Evolutionary conservation across 1,139 yeast genomes (phyloP).

Genomic region (Wickerhamomyces sp.): DNA sequence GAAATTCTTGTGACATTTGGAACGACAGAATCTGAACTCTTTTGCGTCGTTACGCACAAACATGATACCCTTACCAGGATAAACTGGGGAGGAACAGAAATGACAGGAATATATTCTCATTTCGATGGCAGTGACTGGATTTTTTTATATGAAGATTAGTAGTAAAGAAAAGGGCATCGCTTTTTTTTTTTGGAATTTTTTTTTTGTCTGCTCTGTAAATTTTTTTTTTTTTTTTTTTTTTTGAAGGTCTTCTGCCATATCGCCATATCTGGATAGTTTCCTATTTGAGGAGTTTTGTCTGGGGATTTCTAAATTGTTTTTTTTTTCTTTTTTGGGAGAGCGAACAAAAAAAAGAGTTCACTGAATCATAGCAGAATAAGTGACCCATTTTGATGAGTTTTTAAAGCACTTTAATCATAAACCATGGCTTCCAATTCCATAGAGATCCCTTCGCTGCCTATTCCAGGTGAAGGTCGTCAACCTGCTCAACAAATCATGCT

Average conservation of each 20-base stretch:
- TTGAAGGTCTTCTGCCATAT: not conserved
- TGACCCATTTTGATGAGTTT: not conserved
- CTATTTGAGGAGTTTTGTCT: not conserved
- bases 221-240: not conserved
- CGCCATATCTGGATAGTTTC: not conserved
- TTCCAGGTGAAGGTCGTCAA: slow-evolving; percentile 46
- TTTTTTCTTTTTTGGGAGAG: not conserved
- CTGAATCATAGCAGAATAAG: not conserved
- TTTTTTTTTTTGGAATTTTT: not conserved
- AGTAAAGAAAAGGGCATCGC: not conserved
- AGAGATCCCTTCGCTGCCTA: slow-evolving; percentile 54
- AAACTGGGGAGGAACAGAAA: slow-evolving; percentile 95
- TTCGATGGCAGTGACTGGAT: not conserved
- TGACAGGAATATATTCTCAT: slow-evolving; percentile 97
- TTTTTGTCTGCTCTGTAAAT: not conserved
- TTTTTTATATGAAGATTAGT: not conserved
- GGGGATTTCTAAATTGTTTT: not conserved
- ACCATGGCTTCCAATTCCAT: slow-evolving; percentile 29
- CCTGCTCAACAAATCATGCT: slow-evolving; percentile 16
- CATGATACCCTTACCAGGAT: slow-evolving; percentile 97
- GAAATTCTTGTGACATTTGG: slow-evolving; percentile 96
- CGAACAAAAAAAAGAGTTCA: not conserved
- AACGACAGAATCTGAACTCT: slow-evolving; percentile 95
- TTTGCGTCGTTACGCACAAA: slow-evolving; percentile 98
- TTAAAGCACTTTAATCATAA: not conserved